A percentile compares a stretch with the other conserved stretches of the same genome.
These are phyloP conservation scores for Cicer yamashitae DNA, from an alignment of 306 rosid genomes.

Conservation along the genomic window DNA sequence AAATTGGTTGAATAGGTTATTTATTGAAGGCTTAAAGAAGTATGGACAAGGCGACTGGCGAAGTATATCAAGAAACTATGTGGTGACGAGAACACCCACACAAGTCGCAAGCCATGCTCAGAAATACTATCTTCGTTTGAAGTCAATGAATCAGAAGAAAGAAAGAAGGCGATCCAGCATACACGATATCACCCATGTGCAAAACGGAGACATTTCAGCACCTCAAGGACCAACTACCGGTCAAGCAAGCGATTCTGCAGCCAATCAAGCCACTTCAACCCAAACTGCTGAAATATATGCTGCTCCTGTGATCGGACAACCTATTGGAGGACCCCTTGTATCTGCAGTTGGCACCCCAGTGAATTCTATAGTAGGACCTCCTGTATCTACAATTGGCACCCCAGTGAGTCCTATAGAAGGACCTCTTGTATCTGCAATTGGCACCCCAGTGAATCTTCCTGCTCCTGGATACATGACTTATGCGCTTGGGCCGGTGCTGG, in stretches of 20 bases:
- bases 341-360: conserved; percentile 78
- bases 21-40: conserved; percentile 84
- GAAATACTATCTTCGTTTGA: conserved; percentile 82
- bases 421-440: too few relatives aligned
- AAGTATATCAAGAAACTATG: conserved; percentile 86
- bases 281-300: conserved; percentile 63
- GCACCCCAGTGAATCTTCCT: too few relatives aligned
- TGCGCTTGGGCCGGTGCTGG: conserved; percentile 54
- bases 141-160: conserved; percentile 67
- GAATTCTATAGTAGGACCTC: too few relatives aligned
- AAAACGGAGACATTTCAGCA: conserved; percentile 63
- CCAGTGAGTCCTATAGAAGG: too few relatives aligned
- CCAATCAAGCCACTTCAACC: conserved; percentile 42
- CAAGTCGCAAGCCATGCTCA: conserved; percentile 98
- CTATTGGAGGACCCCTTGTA: conserved; percentile 81
- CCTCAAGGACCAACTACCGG: conserved; percentile 78
- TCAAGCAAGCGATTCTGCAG: conserved; percentile 59
- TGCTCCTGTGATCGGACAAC: conserved; percentile 74
- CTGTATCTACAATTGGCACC: too few relatives aligned
- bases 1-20: conserved; percentile 59
- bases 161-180: conserved; percentile 91
- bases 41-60: conserved; percentile 95
- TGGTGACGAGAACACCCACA: conserved; percentile 86
- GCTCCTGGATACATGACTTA: too few relatives aligned
- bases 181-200: conserved; percentile 80